Evolutionary conservation across 495 filamentous ascomycete genomes (phyloP).

Genomic region (Talaromyces wortmannii): DNA sequence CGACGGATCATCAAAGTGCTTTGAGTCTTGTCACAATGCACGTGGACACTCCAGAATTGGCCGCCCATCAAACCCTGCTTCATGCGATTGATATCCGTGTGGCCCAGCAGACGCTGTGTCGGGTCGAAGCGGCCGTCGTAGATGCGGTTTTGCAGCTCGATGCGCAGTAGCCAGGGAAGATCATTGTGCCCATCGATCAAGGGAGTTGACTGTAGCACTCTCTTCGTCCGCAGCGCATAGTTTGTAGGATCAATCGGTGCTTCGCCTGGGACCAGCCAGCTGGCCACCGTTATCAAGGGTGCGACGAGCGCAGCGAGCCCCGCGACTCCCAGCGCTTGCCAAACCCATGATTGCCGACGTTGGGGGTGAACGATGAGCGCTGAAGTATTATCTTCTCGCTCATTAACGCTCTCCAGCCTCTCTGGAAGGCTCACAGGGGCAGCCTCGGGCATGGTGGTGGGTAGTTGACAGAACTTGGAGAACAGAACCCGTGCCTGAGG

Average conservation of each 20-base stretch:
- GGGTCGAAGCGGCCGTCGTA: constrained; percentile 1
- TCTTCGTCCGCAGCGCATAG: not conserved
- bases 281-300: not conserved
- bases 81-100: constrained; percentile 25
- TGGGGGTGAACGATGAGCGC: not conserved
- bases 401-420: not conserved
- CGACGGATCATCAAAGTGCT: not conserved
- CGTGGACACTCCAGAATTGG: constrained; percentile 28
- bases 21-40: constrained; percentile 6
- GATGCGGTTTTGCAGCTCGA: not conserved
- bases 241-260: not conserved
- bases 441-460: not conserved
- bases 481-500: not conserved
- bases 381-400: not conserved
- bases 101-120: constrained; percentile 14
- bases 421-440: not conserved
- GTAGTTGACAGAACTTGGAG: not conserved
- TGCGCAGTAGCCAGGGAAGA: not conserved
- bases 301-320: not conserved
- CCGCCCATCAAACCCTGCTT: constrained; percentile 52
- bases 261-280: not conserved
- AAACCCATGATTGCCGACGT: not conserved
- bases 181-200: constrained; percentile 1
- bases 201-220: not conserved
- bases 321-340: not conserved